Conservation (phyloP, 768 basidiomycete genomes). For the Lactarius quietus region DNA sequence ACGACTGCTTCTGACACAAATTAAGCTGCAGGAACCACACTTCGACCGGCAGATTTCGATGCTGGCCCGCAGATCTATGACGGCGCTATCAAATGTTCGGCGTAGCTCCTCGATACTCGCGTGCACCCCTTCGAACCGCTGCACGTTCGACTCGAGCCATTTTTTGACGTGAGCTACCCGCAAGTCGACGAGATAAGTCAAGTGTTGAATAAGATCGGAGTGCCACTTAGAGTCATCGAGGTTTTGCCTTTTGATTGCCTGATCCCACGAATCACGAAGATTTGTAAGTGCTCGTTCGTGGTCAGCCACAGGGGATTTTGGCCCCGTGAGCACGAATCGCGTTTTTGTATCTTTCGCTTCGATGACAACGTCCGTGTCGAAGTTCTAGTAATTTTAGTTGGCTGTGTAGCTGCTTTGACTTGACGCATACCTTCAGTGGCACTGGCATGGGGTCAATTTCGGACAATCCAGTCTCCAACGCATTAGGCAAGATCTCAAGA, state of each 20-base stretch:
- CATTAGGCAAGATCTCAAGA: conserved; percentile 40
- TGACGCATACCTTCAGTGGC: conserved; percentile 43
- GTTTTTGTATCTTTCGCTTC: conserved; percentile 34
- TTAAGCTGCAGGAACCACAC: conserved; percentile 46
- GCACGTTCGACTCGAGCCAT: conserved; percentile 49
- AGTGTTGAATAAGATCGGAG: conserved; percentile 35
- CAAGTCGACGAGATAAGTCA: conserved; percentile 39
- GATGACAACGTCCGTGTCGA: conserved; percentile 42
- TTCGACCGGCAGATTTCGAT: conserved; percentile 47
- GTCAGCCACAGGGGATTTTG: conserved; percentile 18
- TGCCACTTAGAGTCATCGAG: conserved; percentile 43
- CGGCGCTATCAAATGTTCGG: conserved; percentile 40
- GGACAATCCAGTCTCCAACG: conserved; percentile 43
- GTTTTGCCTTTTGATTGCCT: conserved; percentile 33
- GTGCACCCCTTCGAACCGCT: conserved; percentile 42
- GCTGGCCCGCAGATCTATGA: conserved; percentile 43
- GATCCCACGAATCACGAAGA: conserved; percentile 33
- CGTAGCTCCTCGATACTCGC: conserved; percentile 46
- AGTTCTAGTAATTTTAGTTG: conserved; percentile 37
- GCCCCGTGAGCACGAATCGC: conserved; percentile 34
- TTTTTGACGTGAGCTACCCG: conserved; percentile 46
- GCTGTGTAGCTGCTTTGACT: background rate
- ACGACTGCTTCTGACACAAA: conserved; percentile 41
- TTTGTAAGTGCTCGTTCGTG: conserved; percentile 30
- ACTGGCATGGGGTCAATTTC: conserved; percentile 45